Base-by-base conservation (phyloP, 768 basidiomycete genomes). In the Agrocybe pediades region DNA sequence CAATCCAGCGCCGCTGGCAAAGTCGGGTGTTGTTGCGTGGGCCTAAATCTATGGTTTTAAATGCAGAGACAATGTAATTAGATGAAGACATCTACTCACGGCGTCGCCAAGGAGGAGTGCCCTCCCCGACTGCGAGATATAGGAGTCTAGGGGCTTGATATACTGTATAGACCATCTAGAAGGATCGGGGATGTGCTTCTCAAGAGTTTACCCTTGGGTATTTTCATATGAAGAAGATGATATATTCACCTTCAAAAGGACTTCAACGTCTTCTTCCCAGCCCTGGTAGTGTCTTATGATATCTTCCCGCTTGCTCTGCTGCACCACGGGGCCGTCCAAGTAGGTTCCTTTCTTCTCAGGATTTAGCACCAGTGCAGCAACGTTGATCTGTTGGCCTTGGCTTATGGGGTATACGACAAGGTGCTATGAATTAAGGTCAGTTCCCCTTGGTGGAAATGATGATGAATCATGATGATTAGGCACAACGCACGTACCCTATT, bases 211-310 rank as follows among this genome's bases (percentile, higher is more conserved):
- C 13, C 46, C 21, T 23, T 15, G 41, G 39, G 23, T 36, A 17
- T n/a, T n/a, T 9, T 33, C 36, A 19, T 4, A 19, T 11, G 27
- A 17, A n/a, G 48, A 21, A 5, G 20, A 9, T 16, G 27, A 36
- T 4, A n/a, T 3, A 65, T 50, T 24, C 48, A 83, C 86, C 67
- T 80, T 65, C 15, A 87, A 59, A 0, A 88, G 60, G 0, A 73
- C 68, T 57, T 77, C 75, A 1, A 79, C 80, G 19, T 87, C 84
- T 5, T 78, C 71, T 62, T 87, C 85, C 74, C 86, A 84, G n/a
- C 67, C 59, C 15, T 66, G 63, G 59, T 82, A 86, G 15, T 71
- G 62, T 3, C 57, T 57, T 6, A 71, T 54, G n/a, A 87, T 52
- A 46, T 84, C 80, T 20, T 74, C 62, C 29, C 63, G 71, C 9